phyloP scores from a whole-genome alignment of 768 basidiomycete species.

The Hypsizygus marmoreus region DNA sequence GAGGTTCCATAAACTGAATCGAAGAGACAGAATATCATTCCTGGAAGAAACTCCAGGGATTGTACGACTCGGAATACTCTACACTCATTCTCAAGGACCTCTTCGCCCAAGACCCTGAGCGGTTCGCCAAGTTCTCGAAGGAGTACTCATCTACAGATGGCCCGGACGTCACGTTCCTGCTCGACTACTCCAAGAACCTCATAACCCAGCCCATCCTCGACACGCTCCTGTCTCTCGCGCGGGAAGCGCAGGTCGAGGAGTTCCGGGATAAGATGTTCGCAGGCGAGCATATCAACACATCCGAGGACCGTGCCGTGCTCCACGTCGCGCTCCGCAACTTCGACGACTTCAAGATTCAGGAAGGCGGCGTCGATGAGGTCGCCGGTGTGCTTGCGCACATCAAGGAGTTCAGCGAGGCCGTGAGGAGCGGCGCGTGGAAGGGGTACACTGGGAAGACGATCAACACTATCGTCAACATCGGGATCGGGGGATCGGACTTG shows the following conservation, averaged over 20 bases:
- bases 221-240: slow-evolving; percentile 75
- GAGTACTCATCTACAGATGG: slow-evolving; percentile 70
- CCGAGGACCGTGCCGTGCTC: slow-evolving; percentile 94
- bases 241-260: slow-evolving; percentile 84
- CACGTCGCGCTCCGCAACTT: slow-evolving; percentile 91
- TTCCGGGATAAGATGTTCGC: slow-evolving; percentile 92
- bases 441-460: slow-evolving; percentile 97
- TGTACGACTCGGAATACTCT: slow-evolving; percentile 72
- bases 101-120: slow-evolving; percentile 83
- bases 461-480: slow-evolving; percentile 95
- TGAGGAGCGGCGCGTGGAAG: slow-evolving; percentile 89
- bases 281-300: slow-evolving; percentile 98
- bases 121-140: slow-evolving; percentile 84
- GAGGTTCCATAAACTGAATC: slow-evolving; percentile 2
- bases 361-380: slow-evolving; percentile 84
- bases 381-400: slow-evolving; percentile 85
- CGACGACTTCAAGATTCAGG: slow-evolving; percentile 74
- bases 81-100: slow-evolving; percentile 89
- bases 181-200: slow-evolving; percentile 97
- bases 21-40: slow-evolving; percentile 69
- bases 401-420: slow-evolving; percentile 81
- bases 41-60: slow-evolving; percentile 89
- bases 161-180: slow-evolving; percentile 76
- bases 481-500: slow-evolving; percentile 97
- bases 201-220: slow-evolving; percentile 84